Conservation (phyloP, 768 basidiomycete species). For the Macrolepiota albuminosa region DNA sequence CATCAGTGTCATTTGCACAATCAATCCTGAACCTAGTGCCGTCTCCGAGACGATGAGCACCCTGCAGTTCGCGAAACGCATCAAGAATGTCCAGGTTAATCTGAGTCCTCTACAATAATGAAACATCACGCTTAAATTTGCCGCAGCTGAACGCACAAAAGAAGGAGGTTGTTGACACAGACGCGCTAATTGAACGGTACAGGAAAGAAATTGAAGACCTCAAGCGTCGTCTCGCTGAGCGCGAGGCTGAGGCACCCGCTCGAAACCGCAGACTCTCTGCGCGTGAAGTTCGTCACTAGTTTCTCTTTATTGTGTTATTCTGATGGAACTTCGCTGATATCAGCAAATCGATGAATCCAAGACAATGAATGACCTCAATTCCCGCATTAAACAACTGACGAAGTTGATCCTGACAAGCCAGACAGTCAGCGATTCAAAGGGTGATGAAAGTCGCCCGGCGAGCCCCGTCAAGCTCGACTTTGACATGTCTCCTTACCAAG, state of each 20-base stretch:
- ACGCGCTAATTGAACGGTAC: constrained; percentile 91
- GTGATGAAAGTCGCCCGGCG: constrained; percentile 67
- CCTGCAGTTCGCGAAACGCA: constrained; percentile 83
- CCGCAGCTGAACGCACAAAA: constrained; percentile 77
- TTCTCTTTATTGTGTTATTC: neutral
- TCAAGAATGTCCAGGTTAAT: constrained; percentile 80
- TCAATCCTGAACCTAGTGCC: constrained; percentile 80
- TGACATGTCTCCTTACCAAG: constrained; percentile 84
- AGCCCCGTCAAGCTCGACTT: constrained; percentile 90
- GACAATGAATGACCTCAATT: constrained; percentile 79
- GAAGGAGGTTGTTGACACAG: constrained; percentile 91
- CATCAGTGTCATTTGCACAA: constrained; percentile 93
- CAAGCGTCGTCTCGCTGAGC: constrained; percentile 63
- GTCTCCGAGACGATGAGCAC: constrained; percentile 86
- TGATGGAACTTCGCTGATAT: neutral
- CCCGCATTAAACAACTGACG: constrained; percentile 76
- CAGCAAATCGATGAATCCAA: constrained; percentile 83
- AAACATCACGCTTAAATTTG: neutral
- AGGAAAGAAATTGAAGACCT: constrained; percentile 93
- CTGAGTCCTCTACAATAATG: neutral
- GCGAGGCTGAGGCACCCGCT: constrained; percentile 58
- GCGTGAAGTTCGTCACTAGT: constrained; percentile 34
- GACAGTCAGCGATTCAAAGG: constrained; percentile 65
- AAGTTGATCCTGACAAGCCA: constrained; percentile 85
- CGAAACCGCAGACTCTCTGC: constrained; percentile 45